phyloP scores from a whole-genome alignment of 257 asterid species.

The Scutellaria minor region DNA sequence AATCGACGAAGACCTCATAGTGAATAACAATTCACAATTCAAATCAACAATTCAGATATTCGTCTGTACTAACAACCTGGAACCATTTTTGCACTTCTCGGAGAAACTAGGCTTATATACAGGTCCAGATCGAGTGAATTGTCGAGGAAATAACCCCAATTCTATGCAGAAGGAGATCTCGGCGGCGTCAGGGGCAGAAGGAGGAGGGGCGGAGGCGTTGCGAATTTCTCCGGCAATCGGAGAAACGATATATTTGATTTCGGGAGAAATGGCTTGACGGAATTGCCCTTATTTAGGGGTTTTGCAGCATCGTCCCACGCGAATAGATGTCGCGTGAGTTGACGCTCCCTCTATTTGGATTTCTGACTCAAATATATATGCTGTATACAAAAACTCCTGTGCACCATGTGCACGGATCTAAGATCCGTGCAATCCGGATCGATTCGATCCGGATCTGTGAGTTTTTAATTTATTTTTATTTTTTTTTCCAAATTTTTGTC shows the following conservation, averaged over 20 bases:
- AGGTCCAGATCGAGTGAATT: conserved; percentile 36
- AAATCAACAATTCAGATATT: conserved; percentile 23
- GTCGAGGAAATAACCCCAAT: conserved; percentile 32
- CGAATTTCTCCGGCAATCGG: conserved; percentile 31
- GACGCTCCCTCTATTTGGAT: not conserved
- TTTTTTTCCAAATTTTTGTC: no score
- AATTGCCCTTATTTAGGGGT: conserved; percentile 29
- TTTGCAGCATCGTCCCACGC: conserved; percentile 31
- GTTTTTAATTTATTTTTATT: no score
- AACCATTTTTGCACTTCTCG: conserved; percentile 20
- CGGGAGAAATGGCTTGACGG: not conserved
- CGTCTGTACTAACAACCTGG: conserved; percentile 22
- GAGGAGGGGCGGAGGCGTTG: conserved; percentile 25
- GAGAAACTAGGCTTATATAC: not conserved
- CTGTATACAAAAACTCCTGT: no score
- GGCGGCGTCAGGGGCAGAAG: conserved; percentile 45
- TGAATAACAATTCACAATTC: conserved; percentile 29
- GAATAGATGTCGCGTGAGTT: conserved; percentile 26
- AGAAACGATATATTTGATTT: conserved; percentile 27
- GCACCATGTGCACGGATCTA: no score
- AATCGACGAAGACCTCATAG: conserved; percentile 62
- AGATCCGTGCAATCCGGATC: no score
- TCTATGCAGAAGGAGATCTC: conserved; percentile 40
- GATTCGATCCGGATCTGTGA: no score
- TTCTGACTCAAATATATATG: not conserved